Evolutionary conservation across 441 rosid genomes (phyloP).

Genomic region (Erodium trifolium): DNA sequence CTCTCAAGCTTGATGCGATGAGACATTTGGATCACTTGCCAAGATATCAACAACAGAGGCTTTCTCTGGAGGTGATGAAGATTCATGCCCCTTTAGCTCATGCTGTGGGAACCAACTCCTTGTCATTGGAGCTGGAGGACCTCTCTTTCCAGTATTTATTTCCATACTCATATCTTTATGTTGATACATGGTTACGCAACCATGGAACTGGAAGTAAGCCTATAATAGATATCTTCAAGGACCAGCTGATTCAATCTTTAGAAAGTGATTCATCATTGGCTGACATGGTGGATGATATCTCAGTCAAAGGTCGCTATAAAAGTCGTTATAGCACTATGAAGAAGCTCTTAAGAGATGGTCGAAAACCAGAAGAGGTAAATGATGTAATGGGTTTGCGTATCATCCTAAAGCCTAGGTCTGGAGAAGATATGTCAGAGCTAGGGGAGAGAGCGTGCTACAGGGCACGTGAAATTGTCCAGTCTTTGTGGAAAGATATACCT

Average conservation of each 20-base stretch:
- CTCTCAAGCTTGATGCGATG: slow-evolving; percentile 79
- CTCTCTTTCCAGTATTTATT: slow-evolving; percentile 73
- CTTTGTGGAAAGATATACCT: slow-evolving; percentile 79
- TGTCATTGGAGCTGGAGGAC: slow-evolving; percentile 89
- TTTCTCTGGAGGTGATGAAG: slow-evolving; percentile 71
- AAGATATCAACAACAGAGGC: slow-evolving; percentile 56
- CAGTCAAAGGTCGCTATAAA: slow-evolving; percentile 72
- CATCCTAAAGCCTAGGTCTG: slow-evolving; percentile 49
- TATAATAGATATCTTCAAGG: slow-evolving; percentile 50
- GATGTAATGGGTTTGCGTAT: slow-evolving; percentile 82
- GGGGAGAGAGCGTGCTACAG: slow-evolving; percentile 74
- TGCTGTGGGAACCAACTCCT: slow-evolving; percentile 54
- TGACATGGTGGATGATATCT: slow-evolving; percentile 51
- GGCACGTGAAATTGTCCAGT: slow-evolving; percentile 47
- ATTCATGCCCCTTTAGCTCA: slow-evolving; percentile 88
- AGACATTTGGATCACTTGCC: slow-evolving; percentile 83
- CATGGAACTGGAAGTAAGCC: slow-evolving; percentile 58
- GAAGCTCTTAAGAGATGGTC: slow-evolving; percentile 78
- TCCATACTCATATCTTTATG: slow-evolving; percentile 69
- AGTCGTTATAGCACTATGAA: slow-evolving; percentile 93
- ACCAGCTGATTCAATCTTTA: slow-evolving; percentile 54
- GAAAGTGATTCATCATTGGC: slow-evolving; percentile 43
- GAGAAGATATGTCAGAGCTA: slow-evolving; percentile 23
- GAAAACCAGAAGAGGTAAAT: slow-evolving; percentile 80
- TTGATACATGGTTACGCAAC: slow-evolving; percentile 76